Conservation (phyloP, 202 grass and related monocot genomes). For the Hordeum pubiflorum region DNA sequence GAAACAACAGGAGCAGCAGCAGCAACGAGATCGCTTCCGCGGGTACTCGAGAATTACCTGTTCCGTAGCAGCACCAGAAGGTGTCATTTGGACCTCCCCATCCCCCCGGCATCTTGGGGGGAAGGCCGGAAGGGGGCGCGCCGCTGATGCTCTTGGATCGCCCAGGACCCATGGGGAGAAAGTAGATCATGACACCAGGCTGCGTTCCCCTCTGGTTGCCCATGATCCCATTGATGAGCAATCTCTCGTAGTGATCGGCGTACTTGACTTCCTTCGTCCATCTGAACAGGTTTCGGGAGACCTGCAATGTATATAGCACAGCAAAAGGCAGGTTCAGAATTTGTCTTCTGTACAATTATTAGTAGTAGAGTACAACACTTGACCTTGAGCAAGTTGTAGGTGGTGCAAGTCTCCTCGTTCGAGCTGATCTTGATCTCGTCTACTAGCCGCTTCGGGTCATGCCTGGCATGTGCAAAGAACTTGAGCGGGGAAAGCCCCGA, state of each 20-base stretch:
- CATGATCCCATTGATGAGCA: slow-evolving; percentile 59
- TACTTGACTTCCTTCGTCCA: slow-evolving; percentile 64
- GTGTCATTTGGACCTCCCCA: slow-evolving; percentile 57
- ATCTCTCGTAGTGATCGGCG: slow-evolving; percentile 57
- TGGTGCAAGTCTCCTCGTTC: slow-evolving; percentile 54
- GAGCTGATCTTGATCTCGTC: slow-evolving; percentile 46
- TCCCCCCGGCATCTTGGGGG: slow-evolving; percentile 24
- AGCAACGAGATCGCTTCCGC: background rate
- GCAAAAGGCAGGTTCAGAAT: background rate
- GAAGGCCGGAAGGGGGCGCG: slow-evolving; percentile 14
- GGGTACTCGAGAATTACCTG: slow-evolving; percentile 30
- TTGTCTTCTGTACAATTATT: background rate
- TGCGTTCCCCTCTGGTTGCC: slow-evolving; percentile 56
- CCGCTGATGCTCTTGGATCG: slow-evolving; percentile 54
- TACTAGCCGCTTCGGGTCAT: slow-evolving; percentile 44
- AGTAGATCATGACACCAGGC: slow-evolving; percentile 72
- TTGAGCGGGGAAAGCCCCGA: background rate
- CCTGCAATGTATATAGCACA: slow-evolving; percentile 15
- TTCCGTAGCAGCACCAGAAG: slow-evolving; percentile 75
- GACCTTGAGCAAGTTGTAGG: slow-evolving; percentile 75
- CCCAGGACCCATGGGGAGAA: slow-evolving; percentile 52
- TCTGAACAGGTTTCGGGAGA: slow-evolving; percentile 57
- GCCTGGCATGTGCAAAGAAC: slow-evolving; percentile 15
- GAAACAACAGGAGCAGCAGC: background rate
- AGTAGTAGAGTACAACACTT: background rate